phyloP scores from a whole-genome alignment of 73 alveolate genomes.

The Paraurostyla sp. region DNA sequence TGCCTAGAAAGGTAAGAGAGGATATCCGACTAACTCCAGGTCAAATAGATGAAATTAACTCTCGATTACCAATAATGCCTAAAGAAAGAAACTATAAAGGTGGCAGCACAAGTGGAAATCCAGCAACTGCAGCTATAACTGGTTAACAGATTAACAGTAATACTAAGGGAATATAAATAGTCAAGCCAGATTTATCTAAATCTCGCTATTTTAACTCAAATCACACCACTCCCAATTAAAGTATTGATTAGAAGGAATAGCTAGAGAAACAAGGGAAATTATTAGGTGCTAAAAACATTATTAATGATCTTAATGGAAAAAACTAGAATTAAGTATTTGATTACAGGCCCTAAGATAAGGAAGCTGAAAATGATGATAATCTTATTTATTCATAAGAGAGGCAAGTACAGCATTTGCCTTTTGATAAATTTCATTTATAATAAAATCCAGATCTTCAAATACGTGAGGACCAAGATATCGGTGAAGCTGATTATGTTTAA shows the following conservation, averaged over 20 bases:
- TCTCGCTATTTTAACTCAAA: conserved; percentile 24
- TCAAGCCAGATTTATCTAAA: conserved; percentile 13
- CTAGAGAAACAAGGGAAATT: neutral
- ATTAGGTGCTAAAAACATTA: neutral
- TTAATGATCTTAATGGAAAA: too few relatives aligned
- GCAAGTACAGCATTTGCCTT: neutral
- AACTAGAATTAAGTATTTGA: too few relatives aligned
- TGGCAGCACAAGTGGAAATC: too few relatives aligned
- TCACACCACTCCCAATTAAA: conserved; percentile 13
- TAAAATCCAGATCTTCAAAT: neutral
- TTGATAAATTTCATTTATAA: too few relatives aligned
- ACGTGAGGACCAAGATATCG: conserved; percentile 40
- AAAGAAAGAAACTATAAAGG: conserved; percentile 5
- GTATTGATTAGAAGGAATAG: neutral
- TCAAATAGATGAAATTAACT: conserved; percentile 40
- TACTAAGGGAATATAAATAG: neutral
- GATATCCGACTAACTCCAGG: conserved; percentile 55
- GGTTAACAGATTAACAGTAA: too few relatives aligned
- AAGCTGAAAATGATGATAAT: too few relatives aligned
- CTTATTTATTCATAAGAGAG: neutral
- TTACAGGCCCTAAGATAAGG: too few relatives aligned
- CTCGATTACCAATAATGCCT: conserved; percentile 73
- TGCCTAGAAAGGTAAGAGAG: conserved; percentile 40
- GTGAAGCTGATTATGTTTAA: conserved; percentile 49
- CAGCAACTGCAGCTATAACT: too few relatives aligned